Conservation (phyloP, 73 alveolate species). For the Blepharisma japonicum region DNA sequence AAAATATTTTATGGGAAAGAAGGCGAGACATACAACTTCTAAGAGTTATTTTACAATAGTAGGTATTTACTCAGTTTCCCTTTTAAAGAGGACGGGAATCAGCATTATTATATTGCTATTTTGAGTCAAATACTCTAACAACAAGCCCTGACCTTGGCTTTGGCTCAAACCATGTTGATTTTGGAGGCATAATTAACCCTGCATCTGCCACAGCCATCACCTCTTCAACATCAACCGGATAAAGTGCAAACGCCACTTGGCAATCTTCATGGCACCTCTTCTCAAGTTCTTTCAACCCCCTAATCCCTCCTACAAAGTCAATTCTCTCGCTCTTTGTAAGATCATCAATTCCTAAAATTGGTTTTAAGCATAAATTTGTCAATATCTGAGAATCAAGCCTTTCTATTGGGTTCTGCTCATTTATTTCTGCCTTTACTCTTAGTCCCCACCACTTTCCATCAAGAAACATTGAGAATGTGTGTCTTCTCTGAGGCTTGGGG, state of each 20-base stretch:
- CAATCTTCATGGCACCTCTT: constrained; percentile 54
- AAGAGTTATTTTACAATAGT: no score
- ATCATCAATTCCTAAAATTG: constrained; percentile 50
- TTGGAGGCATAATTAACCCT: constrained; percentile 65
- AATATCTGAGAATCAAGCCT: neutral
- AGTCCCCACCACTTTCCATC: no score
- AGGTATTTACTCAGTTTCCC: no score
- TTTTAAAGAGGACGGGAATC: no score
- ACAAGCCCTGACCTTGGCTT: constrained; percentile 59
- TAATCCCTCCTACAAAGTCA: constrained; percentile 67
- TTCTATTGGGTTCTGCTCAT: no score
- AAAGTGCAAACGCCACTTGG: constrained; percentile 61
- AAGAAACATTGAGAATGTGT: no score
- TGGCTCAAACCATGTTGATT: constrained; percentile 71
- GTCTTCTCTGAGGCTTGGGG: no score
- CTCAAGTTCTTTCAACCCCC: constrained; percentile 54
- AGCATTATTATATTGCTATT: no score
- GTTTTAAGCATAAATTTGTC: constrained; percentile 39
- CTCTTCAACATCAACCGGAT: constrained; percentile 50
- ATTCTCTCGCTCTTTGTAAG: constrained; percentile 50
- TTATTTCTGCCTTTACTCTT: no score
- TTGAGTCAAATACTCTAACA: constrained; percentile 40
- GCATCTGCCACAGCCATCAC: constrained; percentile 60
- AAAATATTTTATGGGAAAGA: no score
- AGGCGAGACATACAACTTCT: no score